Evolutionary conservation across 2,329 filamentous ascomycete species (phyloP).

Genomic region (Hypoxylon sp.): DNA sequence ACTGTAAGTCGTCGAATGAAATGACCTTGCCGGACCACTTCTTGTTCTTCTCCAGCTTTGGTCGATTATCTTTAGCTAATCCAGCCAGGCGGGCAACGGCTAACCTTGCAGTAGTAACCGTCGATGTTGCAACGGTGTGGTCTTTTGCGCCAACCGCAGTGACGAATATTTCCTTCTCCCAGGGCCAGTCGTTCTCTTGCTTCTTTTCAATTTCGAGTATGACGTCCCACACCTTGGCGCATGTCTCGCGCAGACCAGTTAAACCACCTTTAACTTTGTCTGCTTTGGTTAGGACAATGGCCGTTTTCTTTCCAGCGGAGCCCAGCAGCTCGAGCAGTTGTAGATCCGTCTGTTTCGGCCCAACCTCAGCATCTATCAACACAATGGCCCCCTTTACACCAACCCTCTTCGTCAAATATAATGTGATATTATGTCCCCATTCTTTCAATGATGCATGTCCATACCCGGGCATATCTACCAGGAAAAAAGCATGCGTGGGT

Average conservation of each 20-base stretch:
- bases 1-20: slow-evolving; percentile 49
- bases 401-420: slow-evolving; percentile 58
- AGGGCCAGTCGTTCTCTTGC: slow-evolving; percentile 29
- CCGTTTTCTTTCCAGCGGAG: slow-evolving; percentile 54
- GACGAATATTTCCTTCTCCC: slow-evolving; percentile 46
- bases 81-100: slow-evolving; percentile 46
- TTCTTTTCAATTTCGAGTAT: slow-evolving; percentile 37
- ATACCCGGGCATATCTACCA: slow-evolving; percentile 63
- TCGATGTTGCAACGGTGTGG: slow-evolving; percentile 33
- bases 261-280: slow-evolving; percentile 55
- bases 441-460: slow-evolving; percentile 55
- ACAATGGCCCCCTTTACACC: slow-evolving; percentile 62
- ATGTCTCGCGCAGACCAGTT: slow-evolving; percentile 40
- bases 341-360: slow-evolving; percentile 57
- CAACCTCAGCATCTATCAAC: slow-evolving; percentile 62
- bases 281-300: slow-evolving; percentile 65
- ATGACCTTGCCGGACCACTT: slow-evolving; percentile 48
- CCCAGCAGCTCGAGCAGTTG: slow-evolving; percentile 58
- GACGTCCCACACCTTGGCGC: slow-evolving; percentile 42
- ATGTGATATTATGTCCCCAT: slow-evolving; percentile 62
- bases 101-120: slow-evolving; percentile 41
- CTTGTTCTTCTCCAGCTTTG: slow-evolving; percentile 46
- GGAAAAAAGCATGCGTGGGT: slow-evolving; percentile 57
- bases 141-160: slow-evolving; percentile 44
- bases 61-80: slow-evolving; percentile 38